phyloP scores from a whole-genome alignment of 768 basidiomycete genomes.

The Hemileccinum impolitum region DNA sequence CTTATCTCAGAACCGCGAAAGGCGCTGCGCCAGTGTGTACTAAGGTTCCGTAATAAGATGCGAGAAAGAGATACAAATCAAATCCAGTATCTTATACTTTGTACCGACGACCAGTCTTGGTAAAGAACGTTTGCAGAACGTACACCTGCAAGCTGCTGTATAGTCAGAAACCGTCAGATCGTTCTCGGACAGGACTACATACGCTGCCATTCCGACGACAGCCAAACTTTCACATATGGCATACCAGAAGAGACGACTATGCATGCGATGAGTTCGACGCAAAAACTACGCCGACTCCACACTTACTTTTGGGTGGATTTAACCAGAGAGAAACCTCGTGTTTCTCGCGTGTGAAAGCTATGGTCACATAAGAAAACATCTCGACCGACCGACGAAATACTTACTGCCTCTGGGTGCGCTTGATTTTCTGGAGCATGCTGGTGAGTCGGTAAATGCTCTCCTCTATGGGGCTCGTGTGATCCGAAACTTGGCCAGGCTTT shows the following conservation, averaged over 20 bases:
- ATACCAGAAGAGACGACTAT: constrained; percentile 91
- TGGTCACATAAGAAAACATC: constrained; percentile 1
- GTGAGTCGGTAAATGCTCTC: constrained; percentile 93
- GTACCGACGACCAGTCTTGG: constrained; percentile 85
- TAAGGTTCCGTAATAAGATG: constrained; percentile 1
- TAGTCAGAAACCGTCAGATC: constrained; percentile 7
- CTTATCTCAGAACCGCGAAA: constrained; percentile 2
- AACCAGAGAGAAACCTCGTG: constrained; percentile 90
- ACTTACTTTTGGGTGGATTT: constrained; percentile 82
- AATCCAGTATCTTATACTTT: constrained; percentile 56
- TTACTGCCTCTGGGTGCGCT: constrained; percentile 91
- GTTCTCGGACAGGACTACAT: constrained; percentile 32
- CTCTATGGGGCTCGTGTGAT: constrained; percentile 91
- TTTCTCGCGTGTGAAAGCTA: constrained; percentile 93
- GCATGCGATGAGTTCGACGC: background rate
- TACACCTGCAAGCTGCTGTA: constrained; percentile 77
- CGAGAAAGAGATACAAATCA: constrained; percentile 9
- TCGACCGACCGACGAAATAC: constrained; percentile 29
- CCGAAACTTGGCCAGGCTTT: constrained; percentile 82
- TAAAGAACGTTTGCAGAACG: constrained; percentile 94
- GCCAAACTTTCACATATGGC: constrained; percentile 75
- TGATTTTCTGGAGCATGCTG: constrained; percentile 83
- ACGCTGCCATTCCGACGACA: constrained; percentile 87
- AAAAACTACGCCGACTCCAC: background rate
- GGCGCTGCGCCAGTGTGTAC: background rate